Evolutionary conservation across 2,329 filamentous ascomycete genomes (phyloP), one percentile per base, ranked within the genome.

Genomic region (Trichoderma asperellum): DNA sequence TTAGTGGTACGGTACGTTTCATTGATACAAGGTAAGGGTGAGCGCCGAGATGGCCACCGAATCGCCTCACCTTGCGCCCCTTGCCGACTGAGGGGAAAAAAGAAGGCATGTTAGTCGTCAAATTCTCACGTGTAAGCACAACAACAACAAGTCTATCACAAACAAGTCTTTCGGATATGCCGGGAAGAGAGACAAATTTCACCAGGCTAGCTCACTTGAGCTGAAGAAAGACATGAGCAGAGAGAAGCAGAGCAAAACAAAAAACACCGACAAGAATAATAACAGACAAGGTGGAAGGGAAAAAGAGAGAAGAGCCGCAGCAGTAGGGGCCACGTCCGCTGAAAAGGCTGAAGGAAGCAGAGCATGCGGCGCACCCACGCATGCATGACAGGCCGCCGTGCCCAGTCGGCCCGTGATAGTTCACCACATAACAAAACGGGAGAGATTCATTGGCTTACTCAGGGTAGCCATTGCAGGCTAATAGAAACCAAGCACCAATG

Each of bases 81-180:
- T 88, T 88, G 77, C 84, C 85, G 62, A 88, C 86, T 88, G 84
- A 77, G 34, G 83, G 40, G 40, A 43, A 81, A 68, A 85, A 77
- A 75, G 86, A 81, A 73, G 81, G 81, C 82, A 88, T 86, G 81
- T 88, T 81, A 88, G 85, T 79, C 70, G 40, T 43, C 40, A 43
- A 74, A 27, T 10, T 55, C 14, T 21, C 40, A n/a, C n/a, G 14
- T 29, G 35, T 37, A 47, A 32, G 35, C 65, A 43, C 65, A 43
- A 37, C 35, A 55, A n/a, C 40, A 43, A 43, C 40, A n/a, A 43
- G 40, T 68, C 21, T 35, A n/a, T 24, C 37, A n/a, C 14, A 40
- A 40, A 32, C 27, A 21, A 35, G 47, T n/a, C 59, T 57, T 68
- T 56, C 61, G 59, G 69, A 64, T 63, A 21, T 40, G 32, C 62